Conservation (phyloP, 192 early-diverging fungal species). For the Chytriomyces sp. region DNA sequence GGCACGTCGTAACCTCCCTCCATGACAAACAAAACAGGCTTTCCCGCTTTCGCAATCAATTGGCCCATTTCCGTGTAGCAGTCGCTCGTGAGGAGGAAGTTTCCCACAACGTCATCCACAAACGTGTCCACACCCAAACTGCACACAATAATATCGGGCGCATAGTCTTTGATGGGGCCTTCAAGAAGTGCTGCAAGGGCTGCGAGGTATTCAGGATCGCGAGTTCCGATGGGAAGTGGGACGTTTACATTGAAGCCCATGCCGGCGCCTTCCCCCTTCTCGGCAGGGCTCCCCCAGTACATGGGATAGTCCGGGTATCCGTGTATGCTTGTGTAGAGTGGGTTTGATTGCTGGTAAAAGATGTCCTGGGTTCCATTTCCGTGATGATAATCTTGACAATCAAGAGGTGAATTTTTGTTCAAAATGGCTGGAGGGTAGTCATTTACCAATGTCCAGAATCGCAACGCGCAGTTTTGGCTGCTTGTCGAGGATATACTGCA, state of each 20-base stretch:
- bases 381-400: neutral
- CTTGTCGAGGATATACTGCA: slow-evolving; percentile 62
- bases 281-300: slow-evolving; percentile 61
- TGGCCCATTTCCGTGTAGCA: slow-evolving; percentile 38
- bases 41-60: slow-evolving; percentile 16
- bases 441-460: slow-evolving; percentile 81
- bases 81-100: slow-evolving; percentile 38
- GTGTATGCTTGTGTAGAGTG: slow-evolving; percentile 70
- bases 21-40: slow-evolving; percentile 47
- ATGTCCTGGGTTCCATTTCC: slow-evolving; percentile 42
- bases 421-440: neutral
- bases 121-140: slow-evolving; percentile 74
- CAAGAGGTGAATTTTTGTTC: neutral
- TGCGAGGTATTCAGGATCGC: slow-evolving; percentile 62
- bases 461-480: slow-evolving; percentile 58
- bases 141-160: slow-evolving; percentile 63
- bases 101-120: slow-evolving; percentile 45
- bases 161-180: slow-evolving; percentile 51
- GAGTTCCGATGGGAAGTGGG: slow-evolving; percentile 59
- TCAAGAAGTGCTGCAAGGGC: slow-evolving; percentile 50
- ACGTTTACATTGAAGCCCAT: slow-evolving; percentile 73
- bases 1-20: slow-evolving; percentile 44
- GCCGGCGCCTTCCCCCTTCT: slow-evolving; percentile 65
- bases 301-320: slow-evolving; percentile 66
- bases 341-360: slow-evolving; percentile 54